phyloP scores from a whole-genome alignment of 1,284 basidiomycete species.

The Cutaneotrichosporon sp. region DNA sequence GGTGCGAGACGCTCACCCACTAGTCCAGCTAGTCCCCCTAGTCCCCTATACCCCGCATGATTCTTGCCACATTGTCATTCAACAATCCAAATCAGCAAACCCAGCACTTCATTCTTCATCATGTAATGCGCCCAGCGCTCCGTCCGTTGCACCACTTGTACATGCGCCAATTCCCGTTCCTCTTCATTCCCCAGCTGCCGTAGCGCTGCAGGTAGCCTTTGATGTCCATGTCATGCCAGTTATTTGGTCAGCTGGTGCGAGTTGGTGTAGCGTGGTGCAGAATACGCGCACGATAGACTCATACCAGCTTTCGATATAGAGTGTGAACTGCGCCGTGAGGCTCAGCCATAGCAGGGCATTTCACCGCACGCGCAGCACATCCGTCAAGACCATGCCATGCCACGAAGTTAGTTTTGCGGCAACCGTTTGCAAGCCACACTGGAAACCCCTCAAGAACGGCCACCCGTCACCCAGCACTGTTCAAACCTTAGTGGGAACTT shows the following conservation, averaged over 20 bases:
- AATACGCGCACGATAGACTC: no score
- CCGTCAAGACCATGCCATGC: no score
- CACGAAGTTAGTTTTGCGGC: no score
- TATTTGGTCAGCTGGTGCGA: background rate
- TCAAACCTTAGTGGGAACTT: no score
- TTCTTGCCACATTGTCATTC: slow-evolving; percentile 1
- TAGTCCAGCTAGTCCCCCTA: slow-evolving; percentile 4
- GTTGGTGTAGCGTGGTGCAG: no score
- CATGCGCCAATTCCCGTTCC: background rate
- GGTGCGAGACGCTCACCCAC: slow-evolving; percentile 38
- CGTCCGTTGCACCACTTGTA: background rate
- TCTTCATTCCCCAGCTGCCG: background rate
- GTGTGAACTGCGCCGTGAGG: no score
- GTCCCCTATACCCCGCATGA: background rate
- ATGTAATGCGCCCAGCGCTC: background rate
- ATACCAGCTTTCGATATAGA: no score
- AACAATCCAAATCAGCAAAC: background rate
- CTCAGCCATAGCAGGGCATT: no score
- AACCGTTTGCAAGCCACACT: no score
- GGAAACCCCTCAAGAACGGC: no score
- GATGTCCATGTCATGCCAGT: background rate
- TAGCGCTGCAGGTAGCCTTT: slow-evolving; percentile 1
- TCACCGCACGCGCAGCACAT: no score
- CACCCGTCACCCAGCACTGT: no score
- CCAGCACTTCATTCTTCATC: slow-evolving; percentile 1